Evolutionary conservation across 1,284 basidiomycete species (phyloP), one percentile per base, ranked within the genome.

Genomic region (Pseudomicrostroma phylloplanum): DNA sequence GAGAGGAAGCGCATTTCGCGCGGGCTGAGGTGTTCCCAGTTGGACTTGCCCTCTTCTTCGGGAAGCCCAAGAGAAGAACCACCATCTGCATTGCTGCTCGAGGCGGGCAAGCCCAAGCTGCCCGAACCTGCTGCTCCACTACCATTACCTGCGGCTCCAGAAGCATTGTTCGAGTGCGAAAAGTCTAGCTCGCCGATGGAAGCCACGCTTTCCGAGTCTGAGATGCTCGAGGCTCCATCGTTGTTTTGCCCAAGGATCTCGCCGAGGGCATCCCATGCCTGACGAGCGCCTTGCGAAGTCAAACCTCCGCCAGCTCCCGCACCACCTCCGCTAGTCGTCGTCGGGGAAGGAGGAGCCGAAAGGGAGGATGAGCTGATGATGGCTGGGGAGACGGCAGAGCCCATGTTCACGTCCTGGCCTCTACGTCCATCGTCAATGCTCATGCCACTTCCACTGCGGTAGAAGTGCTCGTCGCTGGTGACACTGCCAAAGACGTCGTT

Each of bases 401-500:
- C 56, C 42, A 19, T 53, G 55, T 39, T 60, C 55, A 57, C 48
- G n/a, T 55, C 62, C 30, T 36, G 30, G 9, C 30, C 30, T 36
- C 30, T 36, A 9, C 30, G 30, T 21, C 54, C 56, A 13, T 41
- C 67, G 26, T 42, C 56, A 13, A 25, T 61, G 2, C 60, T 60
- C 0, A 39, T 60, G 6, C 56, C 60, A 12, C 8, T 49, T 25
- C 59, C 51, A 13, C 13, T 23, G 30, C 30, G 30, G 30, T 36
- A 36, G 9, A 36, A 36, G 30, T 36, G 30, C 57, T 53, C 46
- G 51, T 19, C 61, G 59, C 17, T 48, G 54, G 42, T 48, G 53
- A 57, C 55, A 57, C 71, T 70, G 51, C 69, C 74, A 63, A 83
- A 82, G n/a, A 84, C 80, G 60, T 84, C 82, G 11, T 78, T 79